Conservation (phyloP, 371 early-diverging fungal genomes). For the Rhizopus stolonifer region DNA sequence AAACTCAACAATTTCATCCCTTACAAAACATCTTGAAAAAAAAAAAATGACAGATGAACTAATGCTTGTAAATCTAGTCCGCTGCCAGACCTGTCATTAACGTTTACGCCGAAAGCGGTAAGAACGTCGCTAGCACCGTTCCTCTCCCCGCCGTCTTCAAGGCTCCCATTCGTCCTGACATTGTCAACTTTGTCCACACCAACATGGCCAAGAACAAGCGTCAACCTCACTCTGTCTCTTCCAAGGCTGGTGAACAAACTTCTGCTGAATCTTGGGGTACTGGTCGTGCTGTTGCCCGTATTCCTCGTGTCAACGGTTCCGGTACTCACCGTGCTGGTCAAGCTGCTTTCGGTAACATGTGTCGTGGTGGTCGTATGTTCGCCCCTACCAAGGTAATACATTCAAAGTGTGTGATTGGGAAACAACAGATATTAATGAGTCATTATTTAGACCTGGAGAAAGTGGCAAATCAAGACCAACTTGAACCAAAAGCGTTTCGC, state of each 20-base stretch:
- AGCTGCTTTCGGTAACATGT: slow-evolving; percentile 97
- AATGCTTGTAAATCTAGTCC: slow-evolving; percentile 13
- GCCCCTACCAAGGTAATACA: slow-evolving; percentile 91
- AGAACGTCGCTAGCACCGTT: slow-evolving; percentile 72
- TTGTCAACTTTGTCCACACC: slow-evolving; percentile 96
- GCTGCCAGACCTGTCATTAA: slow-evolving; percentile 88
- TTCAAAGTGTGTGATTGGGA: neutral
- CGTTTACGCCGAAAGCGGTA: slow-evolving; percentile 84
- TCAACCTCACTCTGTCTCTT: slow-evolving; percentile 65
- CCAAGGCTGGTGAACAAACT: slow-evolving; percentile 99
- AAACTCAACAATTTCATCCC: too few relatives aligned
- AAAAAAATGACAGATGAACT: neutral
- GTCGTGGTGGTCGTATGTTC: slow-evolving; percentile 94
- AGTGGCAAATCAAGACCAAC: slow-evolving; percentile 99
- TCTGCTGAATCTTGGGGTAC: slow-evolving; percentile 99
- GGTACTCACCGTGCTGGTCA: slow-evolving; percentile 99
- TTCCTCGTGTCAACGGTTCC: slow-evolving; percentile 98
- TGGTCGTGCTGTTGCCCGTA: slow-evolving; percentile 99
- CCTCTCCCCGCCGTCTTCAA: slow-evolving; percentile 96
- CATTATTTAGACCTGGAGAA: slow-evolving; percentile 82
- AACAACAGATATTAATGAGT: neutral
- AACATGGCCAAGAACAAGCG: slow-evolving; percentile 66
- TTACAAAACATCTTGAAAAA: too few relatives aligned
- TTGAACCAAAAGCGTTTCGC: slow-evolving; percentile 98
- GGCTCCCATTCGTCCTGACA: slow-evolving; percentile 97